A percentile compares a stretch with the other conserved stretches of the same genome.
These are phyloP conservation scores for Ceriops tagal DNA, from an alignment of 345 rosid species.

Conservation along the genomic window DNA sequence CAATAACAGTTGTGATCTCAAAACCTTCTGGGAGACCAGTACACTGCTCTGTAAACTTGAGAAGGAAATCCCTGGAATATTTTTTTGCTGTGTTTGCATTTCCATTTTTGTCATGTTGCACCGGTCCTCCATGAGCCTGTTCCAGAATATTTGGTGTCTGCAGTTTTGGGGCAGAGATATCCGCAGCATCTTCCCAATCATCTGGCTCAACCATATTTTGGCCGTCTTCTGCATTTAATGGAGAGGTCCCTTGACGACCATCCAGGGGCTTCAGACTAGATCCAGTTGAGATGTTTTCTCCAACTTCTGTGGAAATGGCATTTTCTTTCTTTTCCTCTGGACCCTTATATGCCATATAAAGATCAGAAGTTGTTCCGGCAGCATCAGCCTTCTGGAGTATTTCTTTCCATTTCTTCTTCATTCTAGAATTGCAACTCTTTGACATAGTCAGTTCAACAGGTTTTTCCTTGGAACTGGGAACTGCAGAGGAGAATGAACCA, in stretches of 20 bases:
- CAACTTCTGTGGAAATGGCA: constrained; percentile 27
- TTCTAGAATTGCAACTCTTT: constrained; percentile 38
- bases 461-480: constrained; percentile 48
- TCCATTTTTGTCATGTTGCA: constrained; percentile 35
- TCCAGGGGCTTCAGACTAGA: constrained; percentile 39
- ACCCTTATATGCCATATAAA: constrained; percentile 84
- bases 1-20: constrained; percentile 45
- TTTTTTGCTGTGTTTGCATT: constrained; percentile 49
- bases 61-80: constrained; percentile 91
- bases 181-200: constrained; percentile 99
- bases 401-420: constrained; percentile 65
- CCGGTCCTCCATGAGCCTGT: constrained; percentile 24
- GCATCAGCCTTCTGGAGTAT: constrained; percentile 88
- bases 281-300: constrained; percentile 23
- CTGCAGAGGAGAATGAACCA: constrained; percentile 25
- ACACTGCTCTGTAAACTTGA: constrained; percentile 68
- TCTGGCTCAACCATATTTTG: constrained; percentile 66
- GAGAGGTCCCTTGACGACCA: constrained; percentile 25
- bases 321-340: constrained; percentile 77
- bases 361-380: constrained; percentile 77
- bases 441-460: constrained; percentile 40
- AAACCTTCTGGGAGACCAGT: constrained; percentile 67
- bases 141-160: constrained; percentile 39
- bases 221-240: constrained; percentile 29
- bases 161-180: constrained; percentile 72